A percentile compares a stretch with the other conserved stretches of the same genome.
These are phyloP conservation scores for Nothophytophthora sp. DNA, from an alignment of 352 stramenopile species.

Conservation along the genomic window DNA sequence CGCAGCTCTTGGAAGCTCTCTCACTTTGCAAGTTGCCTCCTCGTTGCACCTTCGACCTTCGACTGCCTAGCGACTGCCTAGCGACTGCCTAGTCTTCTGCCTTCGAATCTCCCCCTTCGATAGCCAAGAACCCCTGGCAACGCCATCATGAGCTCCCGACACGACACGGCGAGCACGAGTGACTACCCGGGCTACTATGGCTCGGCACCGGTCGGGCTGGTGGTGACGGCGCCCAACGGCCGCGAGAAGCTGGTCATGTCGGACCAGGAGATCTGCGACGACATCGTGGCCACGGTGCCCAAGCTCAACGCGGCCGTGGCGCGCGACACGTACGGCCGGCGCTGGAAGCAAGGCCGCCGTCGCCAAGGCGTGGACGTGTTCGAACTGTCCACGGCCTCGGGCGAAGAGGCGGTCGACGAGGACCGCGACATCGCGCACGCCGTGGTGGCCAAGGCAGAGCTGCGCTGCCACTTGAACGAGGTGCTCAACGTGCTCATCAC, in stretches of 20 bases:
- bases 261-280: constrained; percentile 39
- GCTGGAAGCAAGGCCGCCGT: constrained; percentile 40
- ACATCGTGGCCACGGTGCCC: constrained; percentile 38
- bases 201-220: constrained; percentile 18
- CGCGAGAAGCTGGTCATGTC: constrained; percentile 34
- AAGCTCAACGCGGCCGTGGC: constrained; percentile 31
- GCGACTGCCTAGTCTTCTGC: too few relatives aligned
- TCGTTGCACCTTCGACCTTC: neutral
- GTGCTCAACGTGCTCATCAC: constrained; percentile 53
- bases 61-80: too few relatives aligned
- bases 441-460: constrained; percentile 44
- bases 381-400: constrained; percentile 31
- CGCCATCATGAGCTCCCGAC: constrained; percentile 22
- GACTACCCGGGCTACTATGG: constrained; percentile 18
- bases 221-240: constrained; percentile 29
- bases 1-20: neutral
- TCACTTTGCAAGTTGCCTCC: constrained; percentile 24
- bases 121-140: too few relatives aligned
- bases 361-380: constrained; percentile 45
- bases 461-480: constrained; percentile 59
- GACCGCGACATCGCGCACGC: constrained; percentile 45
- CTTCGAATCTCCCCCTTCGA: too few relatives aligned
- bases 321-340: constrained; percentile 43
- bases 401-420: constrained; percentile 12
- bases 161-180: constrained; percentile 5